Conservation (phyloP, 345 rosid species). For the Euphorbia tirucalli region DNA sequence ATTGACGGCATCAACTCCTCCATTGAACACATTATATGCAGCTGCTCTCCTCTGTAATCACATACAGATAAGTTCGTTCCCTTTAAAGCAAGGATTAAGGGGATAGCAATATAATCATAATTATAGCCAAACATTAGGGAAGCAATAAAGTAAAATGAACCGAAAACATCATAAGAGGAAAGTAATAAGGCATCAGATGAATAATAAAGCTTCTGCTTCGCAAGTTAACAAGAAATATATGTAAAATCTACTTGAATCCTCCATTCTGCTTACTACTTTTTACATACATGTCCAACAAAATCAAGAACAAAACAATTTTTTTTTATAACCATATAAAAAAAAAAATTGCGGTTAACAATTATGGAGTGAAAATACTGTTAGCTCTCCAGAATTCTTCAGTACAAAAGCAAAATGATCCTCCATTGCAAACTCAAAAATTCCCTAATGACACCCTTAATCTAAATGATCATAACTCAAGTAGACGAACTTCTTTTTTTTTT, state of each 20-base stretch:
- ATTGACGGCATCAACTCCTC: constrained; percentile 92
- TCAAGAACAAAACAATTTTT: background rate
- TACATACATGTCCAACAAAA: background rate
- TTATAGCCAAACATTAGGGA: constrained; percentile 15
- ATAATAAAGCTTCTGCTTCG: background rate
- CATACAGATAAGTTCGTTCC: constrained; percentile 28
- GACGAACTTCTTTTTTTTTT: background rate
- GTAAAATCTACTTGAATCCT: background rate
- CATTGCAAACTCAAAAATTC: too few species aligned
- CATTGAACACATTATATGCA: constrained; percentile 69
- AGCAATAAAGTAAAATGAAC: background rate
- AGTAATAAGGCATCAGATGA: background rate
- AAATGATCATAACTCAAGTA: background rate
- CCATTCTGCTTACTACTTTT: background rate
- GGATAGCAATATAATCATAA: constrained; percentile 24
- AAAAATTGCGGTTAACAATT: too few species aligned
- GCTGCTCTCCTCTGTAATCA: constrained; percentile 80
- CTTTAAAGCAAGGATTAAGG: constrained; percentile 10
- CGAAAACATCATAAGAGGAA: background rate
- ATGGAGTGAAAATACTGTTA: background rate
- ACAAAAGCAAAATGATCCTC: background rate
- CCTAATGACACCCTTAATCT: background rate
- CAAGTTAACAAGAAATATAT: background rate
- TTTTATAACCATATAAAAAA: background rate
- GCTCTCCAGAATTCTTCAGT: background rate